A percentile compares a stretch with the other conserved stretches of the same genome.
phyloP scores from a whole-genome alignment of 78 protist species.

The Diacronema lutheri region DNA sequence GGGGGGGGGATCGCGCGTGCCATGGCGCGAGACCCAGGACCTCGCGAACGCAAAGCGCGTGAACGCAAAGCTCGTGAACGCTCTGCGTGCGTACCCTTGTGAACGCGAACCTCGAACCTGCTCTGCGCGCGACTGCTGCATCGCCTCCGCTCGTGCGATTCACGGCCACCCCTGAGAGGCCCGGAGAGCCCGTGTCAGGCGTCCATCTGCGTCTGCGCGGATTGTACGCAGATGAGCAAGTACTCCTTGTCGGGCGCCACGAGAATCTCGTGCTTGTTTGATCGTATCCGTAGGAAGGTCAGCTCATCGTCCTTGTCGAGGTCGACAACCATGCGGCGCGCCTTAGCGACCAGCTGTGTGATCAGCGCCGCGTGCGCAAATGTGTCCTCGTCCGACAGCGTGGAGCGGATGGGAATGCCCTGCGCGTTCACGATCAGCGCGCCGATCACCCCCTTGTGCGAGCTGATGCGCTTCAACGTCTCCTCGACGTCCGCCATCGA shows the following conservation, averaged over 20 bases:
- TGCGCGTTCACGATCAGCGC: slow-evolving; percentile 59
- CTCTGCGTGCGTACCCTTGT: too few relatives aligned
- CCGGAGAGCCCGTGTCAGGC: too few relatives aligned
- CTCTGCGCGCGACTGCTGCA: too few relatives aligned
- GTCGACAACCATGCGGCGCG: slow-evolving; percentile 53
- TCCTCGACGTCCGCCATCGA: slow-evolving; percentile 83
- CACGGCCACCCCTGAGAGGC: too few relatives aligned
- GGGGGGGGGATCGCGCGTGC: too few relatives aligned
- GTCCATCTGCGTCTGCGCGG: too few relatives aligned
- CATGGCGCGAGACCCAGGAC: too few relatives aligned
- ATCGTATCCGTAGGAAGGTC: slow-evolving; percentile 73
- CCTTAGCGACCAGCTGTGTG: slow-evolving; percentile 48
- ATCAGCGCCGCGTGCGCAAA: slow-evolving; percentile 58
- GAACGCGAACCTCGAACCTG: too few relatives aligned
- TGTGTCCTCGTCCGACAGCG: slow-evolving; percentile 37
- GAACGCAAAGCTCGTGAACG: too few relatives aligned
- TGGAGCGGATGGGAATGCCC: slow-evolving; percentile 64
- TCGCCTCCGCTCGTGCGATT: too few relatives aligned
- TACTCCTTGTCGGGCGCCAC: slow-evolving; percentile 1
- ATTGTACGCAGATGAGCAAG: too few relatives aligned
- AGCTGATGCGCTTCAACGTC: slow-evolving; percentile 65
- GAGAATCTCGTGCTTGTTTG: slow-evolving; percentile 80
- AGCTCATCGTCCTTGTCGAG: slow-evolving; percentile 73
- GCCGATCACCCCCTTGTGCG: slow-evolving; percentile 78
- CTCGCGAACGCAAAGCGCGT: too few relatives aligned